Conservation (phyloP, 257 asterid species). For the Fraxinus pennsylvanica region DNA sequence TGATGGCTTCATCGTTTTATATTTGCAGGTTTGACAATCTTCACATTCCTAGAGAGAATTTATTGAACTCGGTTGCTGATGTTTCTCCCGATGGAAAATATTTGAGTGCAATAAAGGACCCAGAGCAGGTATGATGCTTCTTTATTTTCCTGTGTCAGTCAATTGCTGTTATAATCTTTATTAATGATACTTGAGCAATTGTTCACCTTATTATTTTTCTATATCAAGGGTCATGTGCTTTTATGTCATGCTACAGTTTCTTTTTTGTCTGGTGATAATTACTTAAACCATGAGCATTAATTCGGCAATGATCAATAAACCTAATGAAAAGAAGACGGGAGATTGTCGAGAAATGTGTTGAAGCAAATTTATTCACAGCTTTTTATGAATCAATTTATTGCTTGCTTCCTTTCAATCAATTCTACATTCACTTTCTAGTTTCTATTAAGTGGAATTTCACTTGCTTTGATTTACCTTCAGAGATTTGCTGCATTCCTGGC, state of each 20-base stretch:
- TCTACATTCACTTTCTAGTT: neutral
- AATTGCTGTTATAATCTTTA: slow-evolving; percentile 14
- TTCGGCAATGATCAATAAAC: neutral
- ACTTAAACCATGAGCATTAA: neutral
- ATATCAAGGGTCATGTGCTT: neutral
- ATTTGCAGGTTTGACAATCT: slow-evolving; percentile 86
- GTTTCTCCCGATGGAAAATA: slow-evolving; percentile 87
- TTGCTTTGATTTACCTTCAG: slow-evolving; percentile 45
- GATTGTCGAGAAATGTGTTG: slow-evolving; percentile 1
- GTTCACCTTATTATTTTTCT: neutral
- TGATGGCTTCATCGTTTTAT: slow-evolving; percentile 16
- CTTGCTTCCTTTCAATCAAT: slow-evolving; percentile 8
- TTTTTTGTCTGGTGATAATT: neutral
- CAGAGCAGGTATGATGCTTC: slow-evolving; percentile 66
- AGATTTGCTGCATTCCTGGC: slow-evolving; percentile 97
- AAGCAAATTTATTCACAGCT: neutral
- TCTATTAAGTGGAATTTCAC: slow-evolving; percentile 19
- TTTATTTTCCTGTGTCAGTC: slow-evolving; percentile 2
- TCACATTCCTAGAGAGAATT: slow-evolving; percentile 84
- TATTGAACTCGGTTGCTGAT: slow-evolving; percentile 95
- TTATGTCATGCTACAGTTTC: neutral
- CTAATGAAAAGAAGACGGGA: neutral
- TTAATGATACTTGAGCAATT: neutral
- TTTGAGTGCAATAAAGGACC: slow-evolving; percentile 82
- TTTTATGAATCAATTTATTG: slow-evolving; percentile 6